These are phyloP conservation scores for Fusarium sp. DNA, from an alignment of 2,329 filamentous ascomycete species.

Conservation along the genomic window DNA sequence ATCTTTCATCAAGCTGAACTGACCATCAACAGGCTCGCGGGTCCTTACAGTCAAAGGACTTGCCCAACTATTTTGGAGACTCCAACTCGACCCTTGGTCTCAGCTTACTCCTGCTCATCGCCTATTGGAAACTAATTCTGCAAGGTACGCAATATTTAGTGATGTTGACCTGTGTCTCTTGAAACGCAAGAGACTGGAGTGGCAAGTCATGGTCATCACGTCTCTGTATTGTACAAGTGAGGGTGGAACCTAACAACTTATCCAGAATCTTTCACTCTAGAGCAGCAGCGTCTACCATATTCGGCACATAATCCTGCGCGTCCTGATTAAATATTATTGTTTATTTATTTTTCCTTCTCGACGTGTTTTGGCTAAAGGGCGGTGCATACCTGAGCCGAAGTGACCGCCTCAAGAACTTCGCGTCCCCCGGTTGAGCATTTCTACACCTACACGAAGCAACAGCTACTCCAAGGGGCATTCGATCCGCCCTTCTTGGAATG, in stretches of 20 bases:
- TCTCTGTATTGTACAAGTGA: conserved; percentile 3
- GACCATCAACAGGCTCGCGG: conserved; percentile 39
- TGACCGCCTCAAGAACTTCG: conserved; percentile 35
- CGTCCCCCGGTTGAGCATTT: conserved; percentile 39
- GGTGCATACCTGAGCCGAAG: conserved; percentile 33
- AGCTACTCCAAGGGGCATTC: conserved; percentile 41
- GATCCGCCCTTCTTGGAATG: conserved; percentile 52
- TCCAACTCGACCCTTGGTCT: conserved; percentile 35
- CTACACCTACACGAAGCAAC: conserved; percentile 18
- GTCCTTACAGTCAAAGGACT: conserved; percentile 34
- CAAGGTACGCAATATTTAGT: conserved; percentile 32
- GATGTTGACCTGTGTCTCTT: conserved; percentile 10
- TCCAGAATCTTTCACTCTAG: conserved; percentile 10
- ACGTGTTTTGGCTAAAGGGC: conserved; percentile 32
- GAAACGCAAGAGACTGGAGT: conserved; percentile 7
- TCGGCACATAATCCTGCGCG: conserved; percentile 34
- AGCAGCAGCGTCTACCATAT: conserved; percentile 26
- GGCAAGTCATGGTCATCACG: conserved; percentile 19
- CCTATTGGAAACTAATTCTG: conserved; percentile 20
- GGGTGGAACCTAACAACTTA: conserved; percentile 26
- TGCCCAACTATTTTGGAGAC: conserved; percentile 24
- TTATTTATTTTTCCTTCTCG: conserved; percentile 24
- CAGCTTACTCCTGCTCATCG: conserved; percentile 30
- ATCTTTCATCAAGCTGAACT: conserved; percentile 28
- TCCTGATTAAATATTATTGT: conserved; percentile 29